These are phyloP conservation scores for Hypoxylon sp. DNA, from an alignment of 2,329 filamentous ascomycete species.

Conservation along the genomic window DNA sequence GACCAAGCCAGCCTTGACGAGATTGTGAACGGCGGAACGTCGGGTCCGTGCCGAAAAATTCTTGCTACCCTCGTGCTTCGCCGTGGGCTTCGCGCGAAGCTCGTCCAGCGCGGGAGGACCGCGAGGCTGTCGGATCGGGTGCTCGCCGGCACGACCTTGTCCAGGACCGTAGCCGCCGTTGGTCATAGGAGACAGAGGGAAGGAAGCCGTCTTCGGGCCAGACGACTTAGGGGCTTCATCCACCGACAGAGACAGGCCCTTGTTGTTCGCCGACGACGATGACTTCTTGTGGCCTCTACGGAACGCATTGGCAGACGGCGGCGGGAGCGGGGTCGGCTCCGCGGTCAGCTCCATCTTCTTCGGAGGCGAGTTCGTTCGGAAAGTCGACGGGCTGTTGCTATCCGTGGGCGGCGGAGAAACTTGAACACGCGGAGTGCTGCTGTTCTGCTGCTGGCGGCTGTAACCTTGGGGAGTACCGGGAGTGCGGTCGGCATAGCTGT, in stretches of 20 bases:
- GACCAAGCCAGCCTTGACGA: constrained; percentile 88
- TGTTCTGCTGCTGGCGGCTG: constrained; percentile 56
- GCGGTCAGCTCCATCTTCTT: constrained; percentile 74
- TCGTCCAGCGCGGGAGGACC: constrained; percentile 93
- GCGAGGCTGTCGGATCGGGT: constrained; percentile 90
- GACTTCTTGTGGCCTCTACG: constrained; percentile 94
- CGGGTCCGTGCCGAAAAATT: constrained; percentile 95
- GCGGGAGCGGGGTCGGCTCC: constrained; percentile 75
- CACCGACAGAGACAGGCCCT: constrained; percentile 56
- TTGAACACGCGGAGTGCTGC: constrained; percentile 75
- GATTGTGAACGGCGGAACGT: constrained; percentile 87
- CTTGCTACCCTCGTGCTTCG: constrained; percentile 94
- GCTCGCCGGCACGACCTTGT: constrained; percentile 90
- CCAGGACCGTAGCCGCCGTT: constrained; percentile 92
- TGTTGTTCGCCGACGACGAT: constrained; percentile 73
- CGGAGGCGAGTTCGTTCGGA: constrained; percentile 71
- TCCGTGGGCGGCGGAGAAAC: constrained; percentile 79
- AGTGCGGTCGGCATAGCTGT: constrained; percentile 55
- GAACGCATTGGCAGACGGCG: constrained; percentile 89
- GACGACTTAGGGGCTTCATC: constrained; percentile 63
- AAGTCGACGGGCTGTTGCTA: constrained; percentile 58
- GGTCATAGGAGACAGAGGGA: constrained; percentile 76
- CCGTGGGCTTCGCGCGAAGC: constrained; percentile 85
- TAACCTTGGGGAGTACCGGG: constrained; percentile 47
- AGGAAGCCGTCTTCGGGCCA: constrained; percentile 79